These are phyloP conservation scores for Globisporangium lucens DNA, from an alignment of 352 stramenopile species.

Conservation along the genomic window DNA sequence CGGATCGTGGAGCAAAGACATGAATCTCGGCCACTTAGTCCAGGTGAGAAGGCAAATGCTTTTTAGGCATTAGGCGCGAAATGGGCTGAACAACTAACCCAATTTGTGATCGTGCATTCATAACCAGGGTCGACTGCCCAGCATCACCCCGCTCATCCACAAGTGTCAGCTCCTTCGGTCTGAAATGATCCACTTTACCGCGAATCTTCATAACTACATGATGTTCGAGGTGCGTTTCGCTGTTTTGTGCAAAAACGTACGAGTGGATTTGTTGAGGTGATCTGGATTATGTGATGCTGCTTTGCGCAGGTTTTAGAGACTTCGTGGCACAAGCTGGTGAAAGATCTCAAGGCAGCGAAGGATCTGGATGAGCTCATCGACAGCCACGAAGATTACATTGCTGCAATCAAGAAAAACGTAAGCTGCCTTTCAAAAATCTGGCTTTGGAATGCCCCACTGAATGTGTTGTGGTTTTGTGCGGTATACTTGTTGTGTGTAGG, in stretches of 20 bases:
- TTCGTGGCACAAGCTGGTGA: slow-evolving; percentile 92
- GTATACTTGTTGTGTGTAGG: slow-evolving; percentile 29
- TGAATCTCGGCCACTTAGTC: slow-evolving; percentile 93
- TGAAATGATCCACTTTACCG: slow-evolving; percentile 98
- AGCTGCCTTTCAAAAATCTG: neutral
- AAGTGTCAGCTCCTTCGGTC: slow-evolving; percentile 93
- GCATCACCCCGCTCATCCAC: slow-evolving; percentile 79
- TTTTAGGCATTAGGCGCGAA: neutral
- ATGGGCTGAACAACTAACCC: neutral
- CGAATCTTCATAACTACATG: slow-evolving; percentile 98
- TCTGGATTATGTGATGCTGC: neutral
- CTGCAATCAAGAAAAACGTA: slow-evolving; percentile 87
- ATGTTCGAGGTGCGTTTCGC: slow-evolving; percentile 92
- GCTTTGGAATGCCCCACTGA: neutral
- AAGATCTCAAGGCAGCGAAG: slow-evolving; percentile 85
- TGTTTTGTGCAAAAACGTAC: neutral
- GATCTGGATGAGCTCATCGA: slow-evolving; percentile 96
- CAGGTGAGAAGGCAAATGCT: slow-evolving; percentile 42
- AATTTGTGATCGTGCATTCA: slow-evolving; percentile 22
- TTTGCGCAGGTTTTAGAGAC: slow-evolving; percentile 80
- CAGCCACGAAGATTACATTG: slow-evolving; percentile 95
- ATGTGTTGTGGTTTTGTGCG: neutral
- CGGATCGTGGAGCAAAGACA: slow-evolving; percentile 96
- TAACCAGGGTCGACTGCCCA: slow-evolving; percentile 48
- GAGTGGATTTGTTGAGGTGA: neutral